Evolutionary conservation across 495 filamentous ascomycete genomes (phyloP).

Genomic region (Hypoxylon subgilvum): DNA sequence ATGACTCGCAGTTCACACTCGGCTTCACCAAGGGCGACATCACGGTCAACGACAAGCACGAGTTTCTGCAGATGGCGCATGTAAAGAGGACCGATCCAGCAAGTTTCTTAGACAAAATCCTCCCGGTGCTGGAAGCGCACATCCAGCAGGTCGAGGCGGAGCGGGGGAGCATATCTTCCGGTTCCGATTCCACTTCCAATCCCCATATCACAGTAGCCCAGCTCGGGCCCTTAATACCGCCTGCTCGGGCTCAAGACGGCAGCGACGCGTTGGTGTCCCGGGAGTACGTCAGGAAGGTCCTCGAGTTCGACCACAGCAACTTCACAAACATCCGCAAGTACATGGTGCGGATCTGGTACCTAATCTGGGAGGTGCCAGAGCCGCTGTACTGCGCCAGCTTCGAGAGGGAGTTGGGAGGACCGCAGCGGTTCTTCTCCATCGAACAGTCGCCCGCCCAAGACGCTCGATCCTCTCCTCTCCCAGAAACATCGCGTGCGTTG

Average conservation of each 20-base stretch:
- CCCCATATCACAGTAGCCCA: slow-evolving; percentile 27
- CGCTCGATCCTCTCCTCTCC: too few species aligned
- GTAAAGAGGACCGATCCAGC: slow-evolving; percentile 36
- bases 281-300: slow-evolving; percentile 56
- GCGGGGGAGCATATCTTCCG: neutral
- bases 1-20: slow-evolving; percentile 65
- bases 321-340: slow-evolving; percentile 66
- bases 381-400: slow-evolving; percentile 7
- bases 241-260: slow-evolving; percentile 11
- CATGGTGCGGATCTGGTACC: slow-evolving; percentile 62
- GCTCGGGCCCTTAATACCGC: slow-evolving; percentile 33
- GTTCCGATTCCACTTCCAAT: slow-evolving; percentile 12
- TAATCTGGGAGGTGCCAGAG: slow-evolving; percentile 61
- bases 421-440: too few species aligned
- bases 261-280: slow-evolving; percentile 4
- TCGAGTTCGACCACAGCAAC: slow-evolving; percentile 66
- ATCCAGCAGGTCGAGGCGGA: slow-evolving; percentile 29
- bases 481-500: slow-evolving; percentile 17
- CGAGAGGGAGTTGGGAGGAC: too few species aligned
- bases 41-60: slow-evolving; percentile 81
- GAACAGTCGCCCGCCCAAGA: too few species aligned
- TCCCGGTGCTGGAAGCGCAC: slow-evolving; percentile 25
- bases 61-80: slow-evolving; percentile 79
- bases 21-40: slow-evolving; percentile 90
- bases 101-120: slow-evolving; percentile 8